Percentiles rank a stretch among this genome's conserved stretches.
Conservation (phyloP, 192 early-diverging fungal genomes). For the Podila minutissima region DNA sequence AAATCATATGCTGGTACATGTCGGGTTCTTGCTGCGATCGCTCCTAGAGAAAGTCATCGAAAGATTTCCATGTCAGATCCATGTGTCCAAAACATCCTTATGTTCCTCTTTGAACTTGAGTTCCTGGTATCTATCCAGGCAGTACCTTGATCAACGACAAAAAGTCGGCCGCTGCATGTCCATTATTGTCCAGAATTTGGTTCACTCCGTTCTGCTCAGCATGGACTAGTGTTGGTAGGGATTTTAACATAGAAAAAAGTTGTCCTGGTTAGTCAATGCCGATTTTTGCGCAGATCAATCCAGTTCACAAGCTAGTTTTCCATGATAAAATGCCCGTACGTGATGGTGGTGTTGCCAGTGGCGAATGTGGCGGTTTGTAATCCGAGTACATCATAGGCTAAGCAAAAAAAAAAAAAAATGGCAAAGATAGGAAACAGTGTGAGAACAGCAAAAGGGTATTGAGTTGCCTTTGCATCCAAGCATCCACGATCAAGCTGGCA, state of each 20-base stretch:
- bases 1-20: conserved; percentile 51
- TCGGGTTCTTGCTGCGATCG: conserved; percentile 39
- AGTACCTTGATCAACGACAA: conserved; percentile 19
- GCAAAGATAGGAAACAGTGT: background rate
- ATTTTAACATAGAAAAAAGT: background rate
- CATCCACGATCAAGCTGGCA: too few species aligned
- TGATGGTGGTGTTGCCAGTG: background rate
- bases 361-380: conserved; percentile 19
- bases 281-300: too few species aligned
- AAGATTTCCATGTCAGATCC: background rate
- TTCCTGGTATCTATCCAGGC: background rate
- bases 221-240: background rate
- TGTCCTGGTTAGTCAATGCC: background rate
- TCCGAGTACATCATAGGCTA: conserved; percentile 53
- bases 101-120: background rate
- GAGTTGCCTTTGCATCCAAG: background rate
- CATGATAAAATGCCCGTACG: background rate
- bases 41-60: conserved; percentile 9
- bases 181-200: background rate
- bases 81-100: background rate
- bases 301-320: too few species aligned
- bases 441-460: background rate
- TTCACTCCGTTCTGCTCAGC: background rate
- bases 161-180: conserved; percentile 20
- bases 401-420: background rate